phyloP scores from a whole-genome alignment of 441 rosid species.

The Populus trichocarpa region DNA sequence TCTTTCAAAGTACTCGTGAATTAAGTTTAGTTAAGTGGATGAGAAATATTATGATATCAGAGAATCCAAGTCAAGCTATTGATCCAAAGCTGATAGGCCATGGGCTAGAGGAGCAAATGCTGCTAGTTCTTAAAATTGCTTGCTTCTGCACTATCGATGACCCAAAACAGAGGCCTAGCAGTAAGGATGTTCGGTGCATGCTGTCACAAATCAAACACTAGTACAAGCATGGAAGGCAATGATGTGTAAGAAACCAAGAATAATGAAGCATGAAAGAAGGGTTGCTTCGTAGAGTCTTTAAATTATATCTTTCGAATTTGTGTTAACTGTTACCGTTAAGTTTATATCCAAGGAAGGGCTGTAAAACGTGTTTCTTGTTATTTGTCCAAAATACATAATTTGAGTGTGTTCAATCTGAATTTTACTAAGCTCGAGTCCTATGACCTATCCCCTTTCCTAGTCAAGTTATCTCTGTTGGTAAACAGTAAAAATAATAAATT shows the following conservation, averaged over 20 bases:
- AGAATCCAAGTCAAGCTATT: slow-evolving; percentile 58
- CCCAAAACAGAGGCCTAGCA: slow-evolving; percentile 84
- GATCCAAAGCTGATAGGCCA: slow-evolving; percentile 51
- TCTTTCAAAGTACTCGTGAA: slow-evolving; percentile 64
- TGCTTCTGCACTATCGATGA: slow-evolving; percentile 77
- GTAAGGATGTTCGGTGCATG: slow-evolving; percentile 78
- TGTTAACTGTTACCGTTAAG: neutral
- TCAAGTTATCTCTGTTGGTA: no score
- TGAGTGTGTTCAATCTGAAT: no score
- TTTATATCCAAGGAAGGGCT: slow-evolving; percentile 11
- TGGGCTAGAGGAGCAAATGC: slow-evolving; percentile 72
- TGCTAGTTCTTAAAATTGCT: slow-evolving; percentile 74
- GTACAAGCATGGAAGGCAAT: neutral
- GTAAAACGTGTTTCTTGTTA: neutral
- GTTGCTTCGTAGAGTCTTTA: neutral
- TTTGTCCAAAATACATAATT: neutral
- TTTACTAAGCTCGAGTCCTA: no score
- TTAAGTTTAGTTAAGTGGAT: slow-evolving; percentile 73
- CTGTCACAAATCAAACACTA: slow-evolving; percentile 48
- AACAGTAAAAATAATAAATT: no score
- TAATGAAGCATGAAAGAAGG: neutral
- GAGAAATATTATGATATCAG: slow-evolving; percentile 63
- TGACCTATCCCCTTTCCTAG: no score
- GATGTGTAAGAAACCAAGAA: neutral
- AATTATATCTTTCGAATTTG: neutral